These are phyloP conservation scores for Sphaerobolus stellatus DNA, from an alignment of 1,284 basidiomycete species.

Conservation along the genomic window DNA sequence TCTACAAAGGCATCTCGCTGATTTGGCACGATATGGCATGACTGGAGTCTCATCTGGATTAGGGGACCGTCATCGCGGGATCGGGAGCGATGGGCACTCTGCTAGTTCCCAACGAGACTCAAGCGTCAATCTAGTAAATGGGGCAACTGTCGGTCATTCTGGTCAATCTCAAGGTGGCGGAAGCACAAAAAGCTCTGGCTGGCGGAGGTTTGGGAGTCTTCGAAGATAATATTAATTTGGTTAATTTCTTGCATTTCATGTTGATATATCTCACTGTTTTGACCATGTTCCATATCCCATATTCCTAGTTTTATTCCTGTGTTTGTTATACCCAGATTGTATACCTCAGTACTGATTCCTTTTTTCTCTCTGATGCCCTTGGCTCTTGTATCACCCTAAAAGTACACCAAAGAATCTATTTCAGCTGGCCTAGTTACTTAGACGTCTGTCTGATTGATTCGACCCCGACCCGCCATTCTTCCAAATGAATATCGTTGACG, in stretches of 20 bases:
- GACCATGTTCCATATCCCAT: background rate
- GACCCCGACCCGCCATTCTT: conserved; percentile 7
- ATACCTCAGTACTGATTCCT: background rate
- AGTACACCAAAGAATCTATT: background rate
- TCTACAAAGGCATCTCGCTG: conserved; percentile 72
- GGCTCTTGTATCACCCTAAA: background rate
- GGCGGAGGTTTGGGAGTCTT: conserved; percentile 10
- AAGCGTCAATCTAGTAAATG: conserved; percentile 54
- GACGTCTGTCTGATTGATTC: background rate
- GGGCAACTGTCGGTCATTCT: conserved; percentile 19
- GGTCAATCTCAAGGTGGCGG: no score
- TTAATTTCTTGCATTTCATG: conserved; percentile 1
- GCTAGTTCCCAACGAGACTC: conserved; percentile 68
- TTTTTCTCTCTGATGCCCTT: background rate
- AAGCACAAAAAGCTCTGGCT: conserved; percentile 8
- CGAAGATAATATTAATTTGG: conserved; percentile 8
- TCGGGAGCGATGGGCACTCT: conserved; percentile 57
- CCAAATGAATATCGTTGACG: conserved; percentile 3
- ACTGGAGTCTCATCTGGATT: conserved; percentile 74
- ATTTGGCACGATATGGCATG: conserved; percentile 76
- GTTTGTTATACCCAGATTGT: background rate
- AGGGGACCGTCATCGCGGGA: conserved; percentile 42
- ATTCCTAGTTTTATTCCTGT: background rate
- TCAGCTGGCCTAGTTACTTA: background rate
- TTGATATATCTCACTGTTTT: background rate